Conservation (phyloP, 163 green algal genomes). For the Chlamydomonas reinhardtii region DNA sequence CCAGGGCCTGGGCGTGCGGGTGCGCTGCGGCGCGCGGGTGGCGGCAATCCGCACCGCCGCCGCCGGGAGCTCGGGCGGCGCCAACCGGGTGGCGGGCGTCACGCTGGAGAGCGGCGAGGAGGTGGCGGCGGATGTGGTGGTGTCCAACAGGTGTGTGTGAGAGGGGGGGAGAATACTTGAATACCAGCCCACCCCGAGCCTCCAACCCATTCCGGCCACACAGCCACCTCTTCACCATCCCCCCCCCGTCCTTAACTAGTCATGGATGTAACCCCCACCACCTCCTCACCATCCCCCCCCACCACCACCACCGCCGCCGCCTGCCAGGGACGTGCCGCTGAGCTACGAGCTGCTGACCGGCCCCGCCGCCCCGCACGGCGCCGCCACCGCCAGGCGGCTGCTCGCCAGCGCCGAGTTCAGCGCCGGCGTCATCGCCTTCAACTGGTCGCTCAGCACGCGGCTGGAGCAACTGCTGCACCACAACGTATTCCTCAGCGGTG, state of each 20-base stretch:
- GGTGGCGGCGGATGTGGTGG: constrained; percentile 63
- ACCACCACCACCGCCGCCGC: not conserved
- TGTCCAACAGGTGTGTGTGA: constrained; percentile 61
- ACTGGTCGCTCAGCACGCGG: constrained; percentile 68
- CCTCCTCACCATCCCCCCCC: not conserved
- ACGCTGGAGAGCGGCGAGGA: constrained; percentile 57
- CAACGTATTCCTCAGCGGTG: constrained; percentile 89
- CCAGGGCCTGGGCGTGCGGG: constrained; percentile 64
- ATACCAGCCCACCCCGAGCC: not conserved
- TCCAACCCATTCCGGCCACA: not conserved
- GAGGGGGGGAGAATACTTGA: not conserved
- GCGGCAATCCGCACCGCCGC: constrained; percentile 49
- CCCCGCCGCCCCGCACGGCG: not conserved
- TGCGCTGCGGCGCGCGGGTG: constrained; percentile 64
- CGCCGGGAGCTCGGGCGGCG: not conserved
- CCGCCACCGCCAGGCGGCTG: not conserved
- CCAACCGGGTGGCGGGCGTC: constrained; percentile 61
- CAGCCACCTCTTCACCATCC: no score
- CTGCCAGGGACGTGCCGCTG: constrained; percentile 72
- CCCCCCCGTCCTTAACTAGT: no score
- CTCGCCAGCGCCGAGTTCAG: constrained; percentile 73
- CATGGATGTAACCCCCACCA: not conserved
- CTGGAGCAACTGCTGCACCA: constrained; percentile 80
- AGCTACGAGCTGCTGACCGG: constrained; percentile 68
- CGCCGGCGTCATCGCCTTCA: constrained; percentile 85